These are phyloP conservation scores for Suillus spraguei DNA, from an alignment of 768 basidiomycete species.

Conservation along the genomic window DNA sequence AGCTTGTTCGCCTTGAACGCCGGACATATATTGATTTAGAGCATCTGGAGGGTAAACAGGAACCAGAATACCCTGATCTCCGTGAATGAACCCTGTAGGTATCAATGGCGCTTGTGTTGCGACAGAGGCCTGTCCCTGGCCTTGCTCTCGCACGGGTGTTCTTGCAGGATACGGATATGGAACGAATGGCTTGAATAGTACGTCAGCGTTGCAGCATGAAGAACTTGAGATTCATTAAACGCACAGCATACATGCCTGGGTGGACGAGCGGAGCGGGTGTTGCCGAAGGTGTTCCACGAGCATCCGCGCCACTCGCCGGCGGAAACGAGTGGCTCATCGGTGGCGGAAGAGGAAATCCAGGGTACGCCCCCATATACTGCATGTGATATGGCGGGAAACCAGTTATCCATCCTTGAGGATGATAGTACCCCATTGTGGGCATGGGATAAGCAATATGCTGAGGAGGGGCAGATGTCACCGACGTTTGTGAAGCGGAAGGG, in stretches of 20 bases:
- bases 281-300: slow-evolving; percentile 34
- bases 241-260: slow-evolving; percentile 49
- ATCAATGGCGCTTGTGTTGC: slow-evolving; percentile 55
- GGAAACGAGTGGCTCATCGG: slow-evolving; percentile 27
- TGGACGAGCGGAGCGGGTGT: slow-evolving; percentile 40
- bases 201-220: slow-evolving; percentile 15
- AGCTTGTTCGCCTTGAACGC: slow-evolving; percentile 35
- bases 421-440: slow-evolving; percentile 48
- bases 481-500: slow-evolving; percentile 29
- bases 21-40: slow-evolving; percentile 67
- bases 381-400: slow-evolving; percentile 55
- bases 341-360: slow-evolving; percentile 45
- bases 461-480: slow-evolving; percentile 26
- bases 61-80: slow-evolving; percentile 71
- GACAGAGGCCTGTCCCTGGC: slow-evolving; percentile 20
- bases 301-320: slow-evolving; percentile 40
- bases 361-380: slow-evolving; percentile 50
- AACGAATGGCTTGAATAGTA: slow-evolving; percentile 44
- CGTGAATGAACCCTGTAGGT: slow-evolving; percentile 71
- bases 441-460: slow-evolving; percentile 37
- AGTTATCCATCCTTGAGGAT: slow-evolving; percentile 53
- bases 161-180: slow-evolving; percentile 47
- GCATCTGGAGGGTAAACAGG: slow-evolving; percentile 73
- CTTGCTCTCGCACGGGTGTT: slow-evolving; percentile 23
- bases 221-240: slow-evolving; percentile 22